Base-by-base conservation (phyloP, 2,329 filamentous ascomycete species). In the Fusarium nodosum region DNA sequence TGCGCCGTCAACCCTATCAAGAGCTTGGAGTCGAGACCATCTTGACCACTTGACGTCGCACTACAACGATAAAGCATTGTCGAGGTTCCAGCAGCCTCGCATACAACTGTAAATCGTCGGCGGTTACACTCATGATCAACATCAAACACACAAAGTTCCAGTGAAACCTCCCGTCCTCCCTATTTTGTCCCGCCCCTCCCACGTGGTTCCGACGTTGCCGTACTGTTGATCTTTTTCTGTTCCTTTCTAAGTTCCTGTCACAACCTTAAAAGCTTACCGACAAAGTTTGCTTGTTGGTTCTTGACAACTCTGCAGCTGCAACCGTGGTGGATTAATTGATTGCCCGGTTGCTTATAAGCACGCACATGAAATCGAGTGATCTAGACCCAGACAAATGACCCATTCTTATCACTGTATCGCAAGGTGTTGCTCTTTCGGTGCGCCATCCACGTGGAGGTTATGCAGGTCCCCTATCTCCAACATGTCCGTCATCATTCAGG, bases 381-480 rank as follows among this genome's bases (percentile, higher is more conserved):
- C 41, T 44, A 52, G 20, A 42, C 26, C 20, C 31, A 24, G 28
- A 33, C 20, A 36, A 7, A 41, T 12, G 33, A 31, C 48, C 42
- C 39, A 48, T 34, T 42, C 54, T 55, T 48, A 46, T 71, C 65
- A 61, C 64, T 24, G 26, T 45, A 31, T 64, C 64, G 54, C 66
- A 45, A 28, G n/a, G 52, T 64, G 24, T 47, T 69, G 41, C 67
- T 63, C 48, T 63, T 54, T 47, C 51, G 36, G 53, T 67, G 28
- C 55, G 20, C 50, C 28, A 31, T 72, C 66, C 71, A 73, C 71
- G 68, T 72, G 71, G 66, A 69, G 54, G 46, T 64, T 38, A 73
- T 72, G 71, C 68, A 73, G 68, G 66, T 73, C 71, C 71, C 71
- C 68, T 71, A 66, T 72, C 54, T 61, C 48, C 26, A 56, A 36